Percentiles rank a stretch among this genome's conserved stretches.
Evolutionary conservation across 73 alveolate species (phyloP).

Genomic region (Tetrahymena malaccensis): DNA sequence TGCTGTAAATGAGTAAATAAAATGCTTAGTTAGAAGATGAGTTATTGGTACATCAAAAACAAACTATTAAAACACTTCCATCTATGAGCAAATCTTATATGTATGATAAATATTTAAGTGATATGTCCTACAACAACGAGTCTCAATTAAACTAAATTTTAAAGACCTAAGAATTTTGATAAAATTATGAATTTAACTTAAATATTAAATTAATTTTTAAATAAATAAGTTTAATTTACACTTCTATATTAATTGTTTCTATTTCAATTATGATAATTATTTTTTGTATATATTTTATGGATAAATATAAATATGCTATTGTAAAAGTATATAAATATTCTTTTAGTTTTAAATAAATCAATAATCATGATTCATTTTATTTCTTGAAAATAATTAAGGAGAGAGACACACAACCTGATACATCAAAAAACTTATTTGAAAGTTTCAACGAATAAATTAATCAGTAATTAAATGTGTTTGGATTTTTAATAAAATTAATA

Average conservation of each 20-base stretch:
- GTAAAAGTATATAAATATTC: too few species aligned
- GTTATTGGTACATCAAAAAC: background rate
- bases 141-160: background rate
- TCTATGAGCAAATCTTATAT: background rate
- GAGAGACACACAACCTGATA: background rate
- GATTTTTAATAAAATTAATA: background rate
- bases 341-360: too few species aligned
- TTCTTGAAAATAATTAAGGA: too few species aligned
- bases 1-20: background rate
- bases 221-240: background rate
- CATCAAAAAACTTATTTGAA: background rate
- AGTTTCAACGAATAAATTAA: background rate
- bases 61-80: background rate
- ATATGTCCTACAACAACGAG: background rate
- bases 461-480: background rate
- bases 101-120: background rate
- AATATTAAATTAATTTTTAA: background rate
- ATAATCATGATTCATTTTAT: too few species aligned
- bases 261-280: background rate
- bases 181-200: background rate
- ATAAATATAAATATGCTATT: too few species aligned
- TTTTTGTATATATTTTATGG: too few species aligned
- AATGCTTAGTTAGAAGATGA: background rate
- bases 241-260: background rate
- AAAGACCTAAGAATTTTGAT: background rate